Conservation (phyloP, 192 early-diverging fungal species). For the Geosiphon pyriformis region DNA sequence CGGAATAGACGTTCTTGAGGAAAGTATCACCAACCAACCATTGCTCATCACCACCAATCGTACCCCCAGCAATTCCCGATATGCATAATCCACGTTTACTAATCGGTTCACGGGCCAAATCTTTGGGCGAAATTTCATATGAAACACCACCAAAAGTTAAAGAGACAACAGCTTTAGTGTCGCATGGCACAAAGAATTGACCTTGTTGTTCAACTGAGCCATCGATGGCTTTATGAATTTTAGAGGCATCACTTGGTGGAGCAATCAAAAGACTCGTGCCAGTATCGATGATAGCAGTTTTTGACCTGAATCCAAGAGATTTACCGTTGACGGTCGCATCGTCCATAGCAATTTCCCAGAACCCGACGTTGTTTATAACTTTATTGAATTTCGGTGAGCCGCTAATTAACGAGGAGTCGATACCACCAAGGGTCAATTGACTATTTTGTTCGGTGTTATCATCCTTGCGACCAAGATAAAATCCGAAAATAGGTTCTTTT, state of each 20-base stretch:
- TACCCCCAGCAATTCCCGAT: constrained; percentile 29
- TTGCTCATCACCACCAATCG: constrained; percentile 17
- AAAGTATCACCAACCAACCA: constrained; percentile 50
- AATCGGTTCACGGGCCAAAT: constrained; percentile 25
- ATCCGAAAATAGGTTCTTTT: too few species aligned
- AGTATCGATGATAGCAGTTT: too few species aligned
- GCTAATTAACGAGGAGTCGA: too few species aligned
- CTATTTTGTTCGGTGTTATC: too few species aligned
- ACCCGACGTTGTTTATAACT: too few species aligned
- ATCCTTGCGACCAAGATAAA: too few species aligned
- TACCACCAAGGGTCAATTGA: too few species aligned
- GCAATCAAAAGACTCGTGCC: constrained; percentile 51
- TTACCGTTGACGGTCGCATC: too few species aligned
- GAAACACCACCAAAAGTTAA: constrained; percentile 1
- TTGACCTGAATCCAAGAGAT: too few species aligned
- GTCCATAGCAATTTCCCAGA: too few species aligned
- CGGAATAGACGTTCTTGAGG: constrained; percentile 44
- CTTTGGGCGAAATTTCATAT: not conserved
- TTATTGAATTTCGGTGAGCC: too few species aligned
- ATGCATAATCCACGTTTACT: constrained; percentile 8
- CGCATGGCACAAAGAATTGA: not conserved
- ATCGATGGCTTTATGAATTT: constrained; percentile 40
- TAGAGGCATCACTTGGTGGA: constrained; percentile 28
- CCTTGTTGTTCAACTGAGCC: constrained; percentile 24
- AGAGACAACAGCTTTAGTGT: constrained; percentile 4